Evolutionary conservation across 2,329 filamentous ascomycete genomes (phyloP).

Genomic region (Alternaria sp.): DNA sequence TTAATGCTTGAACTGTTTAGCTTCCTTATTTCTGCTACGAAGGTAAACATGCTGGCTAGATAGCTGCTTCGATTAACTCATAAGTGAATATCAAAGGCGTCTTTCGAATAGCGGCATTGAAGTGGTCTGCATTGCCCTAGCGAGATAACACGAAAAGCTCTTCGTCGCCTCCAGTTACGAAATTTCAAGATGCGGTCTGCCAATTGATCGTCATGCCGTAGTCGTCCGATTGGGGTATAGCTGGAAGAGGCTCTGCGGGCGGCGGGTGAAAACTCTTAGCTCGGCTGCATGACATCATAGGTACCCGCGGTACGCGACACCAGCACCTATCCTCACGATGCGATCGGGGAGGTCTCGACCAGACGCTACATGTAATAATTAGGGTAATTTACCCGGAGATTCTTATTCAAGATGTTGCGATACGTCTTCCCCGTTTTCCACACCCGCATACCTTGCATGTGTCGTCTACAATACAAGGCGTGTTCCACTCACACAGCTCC

Average conservation of each 20-base stretch:
- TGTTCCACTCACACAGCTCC: not conserved
- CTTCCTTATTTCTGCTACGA: not conserved
- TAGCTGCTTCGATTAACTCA: not conserved
- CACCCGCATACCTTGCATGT: not conserved
- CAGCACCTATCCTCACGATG: slow-evolving; percentile 5
- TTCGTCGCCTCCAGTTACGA: not conserved
- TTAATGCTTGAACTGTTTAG: slow-evolving; percentile 9
- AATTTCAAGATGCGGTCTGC: slow-evolving; percentile 1
- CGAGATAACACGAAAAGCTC: not conserved
- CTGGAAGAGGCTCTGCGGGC: slow-evolving; percentile 17
- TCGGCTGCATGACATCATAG: slow-evolving; percentile 13
- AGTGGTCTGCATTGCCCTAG: not conserved
- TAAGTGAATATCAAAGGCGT: not conserved
- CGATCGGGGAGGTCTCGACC: not conserved
- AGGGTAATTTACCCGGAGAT: not conserved
- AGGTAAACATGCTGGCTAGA: not conserved
- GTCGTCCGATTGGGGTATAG: slow-evolving; percentile 17
- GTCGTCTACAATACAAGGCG: not conserved
- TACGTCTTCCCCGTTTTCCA: not conserved
- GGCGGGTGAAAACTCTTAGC: slow-evolving; percentile 14
- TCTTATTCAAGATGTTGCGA: not conserved
- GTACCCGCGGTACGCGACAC: slow-evolving; percentile 5
- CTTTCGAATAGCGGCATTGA: not conserved
- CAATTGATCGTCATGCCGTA: slow-evolving; percentile 7
- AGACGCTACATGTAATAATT: not conserved